Conservation (phyloP, 768 basidiomycete genomes). For the Lactarius indigo region DNA sequence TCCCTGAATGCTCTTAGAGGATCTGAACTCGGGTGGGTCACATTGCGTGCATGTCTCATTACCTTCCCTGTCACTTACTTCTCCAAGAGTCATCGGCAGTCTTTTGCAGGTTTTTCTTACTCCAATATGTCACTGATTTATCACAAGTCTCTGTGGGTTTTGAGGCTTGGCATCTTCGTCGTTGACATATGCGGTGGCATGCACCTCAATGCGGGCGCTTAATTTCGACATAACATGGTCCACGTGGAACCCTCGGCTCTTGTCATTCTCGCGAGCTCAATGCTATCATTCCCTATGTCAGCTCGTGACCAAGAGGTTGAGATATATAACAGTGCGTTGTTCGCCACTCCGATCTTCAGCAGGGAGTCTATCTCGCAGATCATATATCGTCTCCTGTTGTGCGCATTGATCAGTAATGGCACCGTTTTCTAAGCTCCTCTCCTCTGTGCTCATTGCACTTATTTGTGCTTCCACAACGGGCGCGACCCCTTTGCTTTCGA, state of each 20-base stretch:
- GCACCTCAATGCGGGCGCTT: neutral
- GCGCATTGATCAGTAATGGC: slow-evolving; percentile 11
- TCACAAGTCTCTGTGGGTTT: neutral
- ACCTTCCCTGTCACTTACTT: no score
- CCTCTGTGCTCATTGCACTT: slow-evolving; percentile 28
- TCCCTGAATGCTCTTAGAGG: neutral
- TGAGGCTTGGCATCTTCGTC: neutral
- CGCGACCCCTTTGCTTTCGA: slow-evolving; percentile 26
- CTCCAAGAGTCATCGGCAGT: neutral
- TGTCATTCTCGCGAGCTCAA: neutral
- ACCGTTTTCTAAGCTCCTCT: slow-evolving; percentile 26
- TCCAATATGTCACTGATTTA: neutral
- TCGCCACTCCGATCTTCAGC: neutral
- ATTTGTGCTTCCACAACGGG: slow-evolving; percentile 22
- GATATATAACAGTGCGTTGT: neutral
- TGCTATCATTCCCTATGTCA: neutral
- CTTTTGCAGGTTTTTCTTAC: neutral
- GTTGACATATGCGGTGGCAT: neutral
- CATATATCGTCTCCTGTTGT: neutral
- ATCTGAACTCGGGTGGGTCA: neutral
- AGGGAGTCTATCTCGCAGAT: neutral
- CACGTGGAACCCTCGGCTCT: neutral
- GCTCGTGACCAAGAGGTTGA: neutral
- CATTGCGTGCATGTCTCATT: no score
- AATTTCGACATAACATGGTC: neutral